Percentiles rank a stretch among this genome's conserved stretches.
Conservation (phyloP, 1,284 basidiomycete species). For the Fomitopsis schrenkii region DNA sequence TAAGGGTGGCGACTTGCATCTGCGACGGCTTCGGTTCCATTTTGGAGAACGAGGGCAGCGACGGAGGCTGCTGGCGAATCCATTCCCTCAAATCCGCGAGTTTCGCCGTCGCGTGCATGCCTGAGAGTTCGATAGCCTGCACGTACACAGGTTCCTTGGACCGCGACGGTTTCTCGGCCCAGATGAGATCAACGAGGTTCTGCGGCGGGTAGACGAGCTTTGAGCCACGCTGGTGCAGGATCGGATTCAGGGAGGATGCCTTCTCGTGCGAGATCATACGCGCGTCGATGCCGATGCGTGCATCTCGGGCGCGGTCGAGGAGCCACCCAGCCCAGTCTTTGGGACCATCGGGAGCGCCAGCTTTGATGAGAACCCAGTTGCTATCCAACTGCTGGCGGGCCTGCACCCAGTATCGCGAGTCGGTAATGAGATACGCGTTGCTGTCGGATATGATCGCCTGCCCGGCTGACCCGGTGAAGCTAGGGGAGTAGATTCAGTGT, state of each 20-base stretch:
- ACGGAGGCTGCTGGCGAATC: constrained; percentile 56
- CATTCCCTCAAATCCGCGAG: constrained; percentile 55
- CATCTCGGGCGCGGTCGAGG: constrained; percentile 48
- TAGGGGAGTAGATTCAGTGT: constrained; percentile 26
- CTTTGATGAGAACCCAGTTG: constrained; percentile 75
- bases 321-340: constrained; percentile 82
- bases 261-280: constrained; percentile 80
- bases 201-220: constrained; percentile 67
- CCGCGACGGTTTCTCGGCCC: constrained; percentile 71
- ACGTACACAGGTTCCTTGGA: constrained; percentile 69
- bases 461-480: constrained; percentile 86
- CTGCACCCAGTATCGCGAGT: constrained; percentile 89
- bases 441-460: constrained; percentile 71
- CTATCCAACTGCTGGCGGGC: constrained; percentile 73
- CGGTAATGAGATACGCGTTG: constrained; percentile 73
- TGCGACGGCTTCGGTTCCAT: constrained; percentile 55
- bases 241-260: constrained; percentile 54
- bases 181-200: constrained; percentile 86
- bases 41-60: constrained; percentile 60
- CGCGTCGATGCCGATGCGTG: constrained; percentile 84
- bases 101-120: constrained; percentile 55
- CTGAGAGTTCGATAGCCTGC: constrained; percentile 75
- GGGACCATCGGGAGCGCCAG: constrained; percentile 55
- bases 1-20: constrained; percentile 60
- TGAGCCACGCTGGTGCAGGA: constrained; percentile 47